These are phyloP conservation scores for Naumovozyma dairenensis DNA, from an alignment of 805 yeast genomes.

Conservation along the genomic window DNA sequence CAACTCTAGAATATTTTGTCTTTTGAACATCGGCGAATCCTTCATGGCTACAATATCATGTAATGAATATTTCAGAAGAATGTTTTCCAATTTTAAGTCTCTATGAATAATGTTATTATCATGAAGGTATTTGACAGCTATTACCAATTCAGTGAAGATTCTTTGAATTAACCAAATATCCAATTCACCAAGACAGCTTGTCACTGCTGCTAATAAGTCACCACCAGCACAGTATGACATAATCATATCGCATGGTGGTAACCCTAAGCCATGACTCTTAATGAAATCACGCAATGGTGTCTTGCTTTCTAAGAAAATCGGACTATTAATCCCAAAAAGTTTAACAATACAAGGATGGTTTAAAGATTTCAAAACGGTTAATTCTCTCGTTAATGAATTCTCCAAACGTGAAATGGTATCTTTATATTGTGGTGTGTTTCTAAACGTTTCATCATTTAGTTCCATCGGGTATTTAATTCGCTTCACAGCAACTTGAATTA, in stretches of 20 bases:
- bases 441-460: slow-evolving; percentile 16
- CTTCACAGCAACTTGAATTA: slow-evolving; percentile 56
- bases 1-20: slow-evolving; percentile 39
- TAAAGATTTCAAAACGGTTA: slow-evolving; percentile 48
- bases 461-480: slow-evolving; percentile 37
- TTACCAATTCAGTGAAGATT: slow-evolving; percentile 58
- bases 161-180: slow-evolving; percentile 44
- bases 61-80: slow-evolving; percentile 40
- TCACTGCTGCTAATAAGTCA: slow-evolving; percentile 61
- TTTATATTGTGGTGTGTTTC: slow-evolving; percentile 26
- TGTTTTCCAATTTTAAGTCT: slow-evolving; percentile 83
- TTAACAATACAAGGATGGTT: slow-evolving; percentile 63
- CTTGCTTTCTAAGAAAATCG: slow-evolving; percentile 16
- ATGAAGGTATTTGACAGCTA: slow-evolving; percentile 69
- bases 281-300: slow-evolving; percentile 24
- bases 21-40: slow-evolving; percentile 7
- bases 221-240: slow-evolving; percentile 80
- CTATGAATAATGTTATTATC: slow-evolving; percentile 65
- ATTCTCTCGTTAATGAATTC: slow-evolving; percentile 60
- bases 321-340: slow-evolving; percentile 39
- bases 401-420: slow-evolving; percentile 45
- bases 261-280: slow-evolving; percentile 12
- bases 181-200: slow-evolving; percentile 32
- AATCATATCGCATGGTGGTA: slow-evolving; percentile 40
- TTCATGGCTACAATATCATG: slow-evolving; percentile 22